A percentile compares a stretch with the other conserved stretches of the same genome.
These are phyloP conservation scores for Viola odorata DNA, from an alignment of 345 rosid genomes.

Conservation along the genomic window DNA sequence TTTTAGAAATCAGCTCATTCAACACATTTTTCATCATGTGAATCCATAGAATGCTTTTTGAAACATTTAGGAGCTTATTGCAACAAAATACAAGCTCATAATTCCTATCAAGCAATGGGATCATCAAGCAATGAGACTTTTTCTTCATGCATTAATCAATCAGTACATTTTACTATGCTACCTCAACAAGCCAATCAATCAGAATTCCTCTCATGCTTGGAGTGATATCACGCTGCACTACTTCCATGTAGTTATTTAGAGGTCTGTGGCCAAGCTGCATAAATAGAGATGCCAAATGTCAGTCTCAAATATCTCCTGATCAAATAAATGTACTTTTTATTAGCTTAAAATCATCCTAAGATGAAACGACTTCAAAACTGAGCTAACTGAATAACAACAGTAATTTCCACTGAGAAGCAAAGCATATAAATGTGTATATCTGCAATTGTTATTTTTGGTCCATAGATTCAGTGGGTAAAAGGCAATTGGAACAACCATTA, in stretches of 20 bases:
- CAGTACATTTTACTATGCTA: slow-evolving; percentile 14
- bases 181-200: slow-evolving; percentile 97
- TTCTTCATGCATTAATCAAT: not conserved
- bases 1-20: not conserved
- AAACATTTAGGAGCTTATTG: not conserved
- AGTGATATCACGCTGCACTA: slow-evolving; percentile 60
- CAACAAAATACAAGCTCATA: not conserved
- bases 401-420: not conserved
- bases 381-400: not conserved
- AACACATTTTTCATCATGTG: not conserved
- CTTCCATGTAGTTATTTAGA: slow-evolving; percentile 66
- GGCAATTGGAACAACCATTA: not conserved
- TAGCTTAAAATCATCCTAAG: not conserved
- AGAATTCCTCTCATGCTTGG: slow-evolving; percentile 77
- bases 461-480: not conserved
- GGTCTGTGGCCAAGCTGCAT: slow-evolving; percentile 76
- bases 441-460: too few species aligned
- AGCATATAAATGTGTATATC: too few species aligned
- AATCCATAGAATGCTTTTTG: not conserved
- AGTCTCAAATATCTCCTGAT: not conserved
- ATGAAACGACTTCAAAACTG: not conserved
- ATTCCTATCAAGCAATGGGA: not conserved
- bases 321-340: not conserved
- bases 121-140: not conserved
- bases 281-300: slow-evolving; percentile 16